Base-by-base conservation (phyloP, 2,329 filamentous ascomycete genomes). In the Cadophora sp. region DNA sequence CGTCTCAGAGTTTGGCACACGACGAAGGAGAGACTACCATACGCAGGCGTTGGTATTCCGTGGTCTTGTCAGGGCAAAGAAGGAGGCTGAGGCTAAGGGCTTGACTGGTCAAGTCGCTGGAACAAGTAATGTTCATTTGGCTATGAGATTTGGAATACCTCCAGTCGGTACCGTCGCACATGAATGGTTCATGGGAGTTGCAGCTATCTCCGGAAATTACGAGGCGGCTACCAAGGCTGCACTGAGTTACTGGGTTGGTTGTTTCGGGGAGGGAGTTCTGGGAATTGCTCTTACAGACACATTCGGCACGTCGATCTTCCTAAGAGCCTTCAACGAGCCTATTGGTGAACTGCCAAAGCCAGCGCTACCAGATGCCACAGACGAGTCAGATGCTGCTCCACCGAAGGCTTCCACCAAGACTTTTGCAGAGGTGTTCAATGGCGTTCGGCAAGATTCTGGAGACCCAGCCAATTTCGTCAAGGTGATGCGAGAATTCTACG, bases 121-220 rank as follows among this genome's bases (percentile, higher is more conserved):
- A 12, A 97, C 95, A 0, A 98, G 94, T 79, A 99, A 99, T 77
- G 96, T 99, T 4, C 95, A 98, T 79, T 89, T 99, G 73, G 96
- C 96, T 12, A 97, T 97, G 93, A 91, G 93, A 76, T 95, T 97
- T 80, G 89, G 89, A 55, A 88, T 97, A 56, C 83, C 89, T 3
- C 94, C 96, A 0, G 87, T 98, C 14, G 96, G 96, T 5, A 99
- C 96, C 0, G 90, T 93, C 1, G 96, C 96, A 0, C 96, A 99
- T 77, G 96, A 99, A 81, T 99, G 96, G 96, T 98, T 97, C 83
- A 99, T 99, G 96, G 94, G 93, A 51, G 95, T 97, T 71, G 96
- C 96, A 0, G 94, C 96, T 48, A 93, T 97, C 74, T 92, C 91
- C 4, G 86, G 93, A 71, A 88, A 97, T 80, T 99, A 99, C 78